These are phyloP conservation scores for Orbilia javanica DNA, from an alignment of 2,329 filamentous ascomycete species.

Conservation along the genomic window DNA sequence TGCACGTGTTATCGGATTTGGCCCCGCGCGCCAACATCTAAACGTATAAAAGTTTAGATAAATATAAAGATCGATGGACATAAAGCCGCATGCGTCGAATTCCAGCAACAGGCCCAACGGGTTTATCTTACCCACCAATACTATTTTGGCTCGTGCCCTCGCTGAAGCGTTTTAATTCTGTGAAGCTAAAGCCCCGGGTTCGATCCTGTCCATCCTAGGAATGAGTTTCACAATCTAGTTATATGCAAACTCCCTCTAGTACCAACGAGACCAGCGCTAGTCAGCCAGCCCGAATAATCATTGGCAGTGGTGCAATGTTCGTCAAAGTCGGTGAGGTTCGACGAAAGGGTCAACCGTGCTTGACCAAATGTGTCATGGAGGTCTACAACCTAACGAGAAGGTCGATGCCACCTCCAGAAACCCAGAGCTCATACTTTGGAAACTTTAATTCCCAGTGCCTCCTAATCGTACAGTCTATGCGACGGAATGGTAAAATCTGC, in stretches of 20 bases:
- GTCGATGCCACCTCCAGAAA: constrained; percentile 8
- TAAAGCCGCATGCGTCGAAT: constrained; percentile 16
- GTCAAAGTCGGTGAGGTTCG: neutral
- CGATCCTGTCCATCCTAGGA: constrained; percentile 1
- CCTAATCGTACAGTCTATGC: neutral
- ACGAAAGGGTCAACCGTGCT: neutral
- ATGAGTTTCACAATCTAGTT: neutral
- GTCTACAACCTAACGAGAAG: neutral
- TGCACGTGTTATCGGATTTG: constrained; percentile 19
- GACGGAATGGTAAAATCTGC: neutral
- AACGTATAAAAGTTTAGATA: neutral
- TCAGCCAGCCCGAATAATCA: neutral
- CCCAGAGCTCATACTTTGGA: neutral
- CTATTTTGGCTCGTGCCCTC: neutral
- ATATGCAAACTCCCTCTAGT: neutral
- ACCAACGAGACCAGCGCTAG: neutral
- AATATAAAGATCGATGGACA: too few relatives aligned
- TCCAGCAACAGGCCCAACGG: neutral
- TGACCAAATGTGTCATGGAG: neutral
- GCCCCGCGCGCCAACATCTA: constrained; percentile 14
- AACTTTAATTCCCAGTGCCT: neutral
- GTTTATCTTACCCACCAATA: neutral
- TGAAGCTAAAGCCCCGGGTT: constrained; percentile 6
- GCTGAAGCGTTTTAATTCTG: neutral
- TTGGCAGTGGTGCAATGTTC: neutral